Evolutionary conservation across 208 protist genomes (phyloP), one percentile per base, ranked within the genome.

Genomic region (Histomonas meleagridis): DNA sequence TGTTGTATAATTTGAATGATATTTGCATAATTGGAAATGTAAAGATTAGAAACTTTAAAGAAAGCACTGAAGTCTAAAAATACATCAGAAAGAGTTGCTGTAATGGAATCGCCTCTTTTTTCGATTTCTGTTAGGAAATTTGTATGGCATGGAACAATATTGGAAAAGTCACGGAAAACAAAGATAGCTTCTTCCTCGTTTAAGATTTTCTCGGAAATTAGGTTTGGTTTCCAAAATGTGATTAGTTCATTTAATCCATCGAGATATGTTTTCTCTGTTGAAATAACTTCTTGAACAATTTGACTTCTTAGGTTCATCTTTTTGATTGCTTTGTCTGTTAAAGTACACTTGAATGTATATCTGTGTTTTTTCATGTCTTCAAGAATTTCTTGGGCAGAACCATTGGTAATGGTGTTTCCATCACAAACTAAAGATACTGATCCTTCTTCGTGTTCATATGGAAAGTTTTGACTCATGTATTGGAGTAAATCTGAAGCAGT

Each of bases 251-350:
- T 86, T 86, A 86, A 55, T 18, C 55, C 76, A 46, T 86, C 55
- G 10, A 86, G 51, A 28, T 86, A 86, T 51, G 76, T 86, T n/a
- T 51, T 86, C 55, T 86, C 76, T 32, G 76, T 86, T 55, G 46
- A 51, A 40, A 35, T 38, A 12, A 86, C 28, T 86, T 86, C 76
- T 38, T 0, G 9, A 38, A 86, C n/a, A 7, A 86, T 32, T 38
- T 86, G 51, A 40, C 23, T 55, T 38, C 76, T 51, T 48, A 43
- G 65, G 32, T 72, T 32, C 32, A 72, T 43, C 32, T 43, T 72
- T 4, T 32, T 32, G 18, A 72, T 1, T 32, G 32, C 65, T 16
- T 72, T 72, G 32, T 72, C 32, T 40, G 32, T 32, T 16, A 72
- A 72, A 40, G 40, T 32, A 35, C 32, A 26, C n/a, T 72, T 72